Evolutionary conservation across 2,329 filamentous ascomycete genomes (phyloP), one percentile per base, ranked within the genome.

Genomic region (Stagonosporopsis cucurbitacearum): DNA sequence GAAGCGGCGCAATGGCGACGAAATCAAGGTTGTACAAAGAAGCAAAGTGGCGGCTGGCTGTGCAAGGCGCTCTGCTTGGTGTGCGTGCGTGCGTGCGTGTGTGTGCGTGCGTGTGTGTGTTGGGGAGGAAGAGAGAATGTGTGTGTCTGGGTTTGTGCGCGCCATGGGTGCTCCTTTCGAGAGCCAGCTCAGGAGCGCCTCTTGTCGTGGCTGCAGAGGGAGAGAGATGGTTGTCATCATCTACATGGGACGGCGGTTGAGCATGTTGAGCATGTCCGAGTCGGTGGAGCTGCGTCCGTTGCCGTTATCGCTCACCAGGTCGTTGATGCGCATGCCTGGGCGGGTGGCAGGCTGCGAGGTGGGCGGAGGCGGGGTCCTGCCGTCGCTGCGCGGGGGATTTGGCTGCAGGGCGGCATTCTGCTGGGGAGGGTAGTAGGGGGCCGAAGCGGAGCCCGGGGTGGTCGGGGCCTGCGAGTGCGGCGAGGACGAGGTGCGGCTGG

Each of bases 211-310:
- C n/a, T n/a, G n/a, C n/a, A n/a, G n/a, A n/a, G n/a, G n/a, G n/a
- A n/a, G n/a, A n/a, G n/a, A n/a, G n/a, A n/a, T n/a, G n/a, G n/a
- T n/a, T n/a, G n/a, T n/a, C n/a, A n/a, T n/a, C n/a, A n/a, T n/a
- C n/a, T 72, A 74, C 70, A 74, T 71, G 54, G 71, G 71, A 57
- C 74, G 71, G 55, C 73, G 70, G 55, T 77, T 77, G 47, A 78
- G 71, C 67, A 75, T 74, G 62, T 75, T 77, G 42, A 79, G 71
- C 77, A 79, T 79, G 54, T 73, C 71, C 39, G 73, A 76, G 61
- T 79, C 77, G 54, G 75, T 77, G 33, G 74, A 73, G 65, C 74
- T 79, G 61, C 77, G 67, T 53, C 66, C 67, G 33, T 68, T 67
- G 26, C 71, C 70, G 50, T 66, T 75, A 54, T 74, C 74, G 61